Evolutionary conservation across 495 filamentous ascomycete genomes (phyloP), one percentile per base, ranked within the genome.

Genomic region (Daldinia concentrica): DNA sequence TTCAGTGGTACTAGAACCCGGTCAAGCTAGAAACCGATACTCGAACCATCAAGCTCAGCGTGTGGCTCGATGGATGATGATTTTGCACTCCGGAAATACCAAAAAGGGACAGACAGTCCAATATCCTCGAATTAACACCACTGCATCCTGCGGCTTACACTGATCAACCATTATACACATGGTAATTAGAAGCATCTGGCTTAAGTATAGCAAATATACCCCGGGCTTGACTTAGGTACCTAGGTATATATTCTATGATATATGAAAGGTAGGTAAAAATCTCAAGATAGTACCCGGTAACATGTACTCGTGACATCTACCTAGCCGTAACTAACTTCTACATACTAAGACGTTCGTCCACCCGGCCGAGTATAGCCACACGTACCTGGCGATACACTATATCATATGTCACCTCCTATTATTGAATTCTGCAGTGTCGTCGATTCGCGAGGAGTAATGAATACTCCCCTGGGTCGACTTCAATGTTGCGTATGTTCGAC

Each of bases 401-500:
- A 58, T 55, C 34, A 34, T 34, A 65, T 52, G 36, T 14, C 56
- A 27, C 17, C 43, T 32, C 37, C 22, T 59, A 32, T 36, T 54
- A 17, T 48, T 19, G n/a, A 15, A 37, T 34, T 64, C 62, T 61
- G 17, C 8, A 41, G 59, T 27, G 26, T 60, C 26, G 32, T 63
- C 36, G 36, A 60, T 48, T 68, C 50, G 41, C 45, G n/a, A 60
- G 50, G 12, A 55, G 64, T 72, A 66, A 66, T 64, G 63, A 39
- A 72, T 66, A 67, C 57, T 63, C 69, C 59, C 45, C 27, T 43
- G 55, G 37, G 54, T 50, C 41, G 30, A 68, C 54, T 57, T 64
- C 56, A 61, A 64, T 64, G 64, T 68, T 73, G 61, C 61, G 69
- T 73, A 65, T 68, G 26, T 65, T 34, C 30, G 62, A 68, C 69